Percentiles rank a stretch among this genome's conserved stretches.
phyloP scores from a whole-genome alignment of 768 basidiomycete species.

The Kwoniella sp. region DNA sequence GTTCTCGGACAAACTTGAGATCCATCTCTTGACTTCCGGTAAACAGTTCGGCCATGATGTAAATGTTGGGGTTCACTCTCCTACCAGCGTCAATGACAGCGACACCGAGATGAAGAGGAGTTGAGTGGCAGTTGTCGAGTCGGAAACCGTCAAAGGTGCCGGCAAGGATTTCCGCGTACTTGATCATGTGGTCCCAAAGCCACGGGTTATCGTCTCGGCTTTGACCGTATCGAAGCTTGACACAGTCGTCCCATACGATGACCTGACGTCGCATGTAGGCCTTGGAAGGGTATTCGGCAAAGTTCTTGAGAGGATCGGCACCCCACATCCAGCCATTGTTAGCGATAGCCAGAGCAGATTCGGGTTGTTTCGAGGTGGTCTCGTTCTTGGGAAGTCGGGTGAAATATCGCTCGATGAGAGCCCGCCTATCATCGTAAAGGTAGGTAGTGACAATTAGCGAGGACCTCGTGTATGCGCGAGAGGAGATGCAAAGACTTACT shows the following conservation, averaged over 20 bases:
- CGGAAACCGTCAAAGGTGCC: conserved; percentile 90
- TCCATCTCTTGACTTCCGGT: conserved; percentile 96
- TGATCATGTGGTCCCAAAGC: conserved; percentile 89
- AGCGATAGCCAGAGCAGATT: conserved; percentile 72
- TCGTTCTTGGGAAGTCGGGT: conserved; percentile 68
- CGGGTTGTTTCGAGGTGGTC: conserved; percentile 59
- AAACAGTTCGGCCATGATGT: conserved; percentile 95
- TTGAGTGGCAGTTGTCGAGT: conserved; percentile 98
- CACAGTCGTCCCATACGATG: conserved; percentile 97
- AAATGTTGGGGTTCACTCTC: conserved; percentile 84
- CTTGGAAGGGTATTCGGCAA: conserved; percentile 87
- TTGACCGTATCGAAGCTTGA: conserved; percentile 91
- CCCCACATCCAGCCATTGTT: conserved; percentile 99
- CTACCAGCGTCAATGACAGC: conserved; percentile 88
- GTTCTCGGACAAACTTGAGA: conserved; percentile 79
- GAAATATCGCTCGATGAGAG: conserved; percentile 89
- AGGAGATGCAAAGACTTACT: too few species aligned
- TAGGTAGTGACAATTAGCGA: too few species aligned
- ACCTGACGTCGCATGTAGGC: conserved; percentile 94
- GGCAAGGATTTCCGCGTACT: conserved; percentile 80
- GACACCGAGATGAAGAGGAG: conserved; percentile 95
- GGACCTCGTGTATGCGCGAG: too few species aligned
- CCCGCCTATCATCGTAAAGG: too few species aligned
- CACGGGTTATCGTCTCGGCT: conserved; percentile 81
- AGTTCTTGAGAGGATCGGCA: conserved; percentile 90